phyloP scores from a whole-genome alignment of 371 early-diverging fungal genomes.

The Syncephalis fuscata region DNA sequence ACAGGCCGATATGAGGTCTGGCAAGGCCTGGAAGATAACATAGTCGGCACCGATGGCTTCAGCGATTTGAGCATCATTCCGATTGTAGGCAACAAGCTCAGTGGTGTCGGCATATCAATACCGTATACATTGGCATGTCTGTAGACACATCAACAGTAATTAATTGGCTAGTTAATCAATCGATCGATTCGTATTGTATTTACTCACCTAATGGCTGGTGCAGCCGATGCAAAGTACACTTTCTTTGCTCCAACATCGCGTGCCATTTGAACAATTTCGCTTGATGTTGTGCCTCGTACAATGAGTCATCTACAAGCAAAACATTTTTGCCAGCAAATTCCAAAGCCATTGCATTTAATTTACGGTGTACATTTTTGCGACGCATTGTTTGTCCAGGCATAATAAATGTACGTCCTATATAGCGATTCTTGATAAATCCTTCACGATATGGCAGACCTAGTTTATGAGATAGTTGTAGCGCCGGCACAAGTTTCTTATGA shows the following conservation, averaged over 20 bases:
- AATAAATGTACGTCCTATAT: slow-evolving; percentile 94
- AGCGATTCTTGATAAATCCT: slow-evolving; percentile 97
- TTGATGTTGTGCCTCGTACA: slow-evolving; percentile 94
- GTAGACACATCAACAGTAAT: too few relatives aligned
- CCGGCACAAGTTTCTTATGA: slow-evolving; percentile 87
- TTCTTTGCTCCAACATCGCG: slow-evolving; percentile 94
- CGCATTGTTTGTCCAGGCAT: slow-evolving; percentile 94
- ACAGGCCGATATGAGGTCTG: slow-evolving; percentile 65
- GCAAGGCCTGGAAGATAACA: slow-evolving; percentile 78
- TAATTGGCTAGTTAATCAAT: too few relatives aligned
- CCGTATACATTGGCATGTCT: slow-evolving; percentile 97
- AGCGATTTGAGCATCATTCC: slow-evolving; percentile 69
- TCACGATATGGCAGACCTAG: slow-evolving; percentile 82
- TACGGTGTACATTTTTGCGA: slow-evolving; percentile 85
- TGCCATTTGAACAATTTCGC: slow-evolving; percentile 96
- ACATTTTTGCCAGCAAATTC: slow-evolving; percentile 93
- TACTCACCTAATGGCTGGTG: slow-evolving; percentile 86
- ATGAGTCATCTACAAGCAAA: slow-evolving; percentile 92
- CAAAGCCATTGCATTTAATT: slow-evolving; percentile 91
- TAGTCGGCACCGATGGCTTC: slow-evolving; percentile 77
- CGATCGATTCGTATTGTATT: too few relatives aligned
- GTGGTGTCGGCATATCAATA: slow-evolving; percentile 95
- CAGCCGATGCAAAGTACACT: slow-evolving; percentile 95
- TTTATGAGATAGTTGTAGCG: slow-evolving; percentile 76
- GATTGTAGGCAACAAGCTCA: slow-evolving; percentile 77